Evolutionary conservation across 2,329 filamentous ascomycete species (phyloP).

Genomic region (Trichoderma sp.): DNA sequence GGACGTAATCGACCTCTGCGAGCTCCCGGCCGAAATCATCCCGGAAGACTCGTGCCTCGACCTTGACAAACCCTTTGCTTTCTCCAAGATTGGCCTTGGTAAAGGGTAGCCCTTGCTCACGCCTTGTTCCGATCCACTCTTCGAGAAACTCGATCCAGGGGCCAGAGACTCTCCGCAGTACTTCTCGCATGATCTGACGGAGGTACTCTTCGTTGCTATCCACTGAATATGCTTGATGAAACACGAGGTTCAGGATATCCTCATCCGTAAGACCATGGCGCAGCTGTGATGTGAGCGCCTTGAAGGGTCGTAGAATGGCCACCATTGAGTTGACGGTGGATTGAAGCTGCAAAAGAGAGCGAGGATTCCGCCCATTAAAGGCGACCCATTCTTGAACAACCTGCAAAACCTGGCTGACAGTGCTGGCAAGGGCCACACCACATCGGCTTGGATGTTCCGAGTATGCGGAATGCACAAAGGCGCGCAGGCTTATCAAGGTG

Average conservation of each 20-base stretch:
- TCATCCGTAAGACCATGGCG: slow-evolving; percentile 55
- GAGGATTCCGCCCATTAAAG: slow-evolving; percentile 41
- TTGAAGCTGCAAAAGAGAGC: slow-evolving; percentile 57
- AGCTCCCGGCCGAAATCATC: slow-evolving; percentile 62
- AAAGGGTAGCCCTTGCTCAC: slow-evolving; percentile 57
- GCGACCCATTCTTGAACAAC: slow-evolving; percentile 53
- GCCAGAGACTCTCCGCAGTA: slow-evolving; percentile 62
- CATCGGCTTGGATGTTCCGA: slow-evolving; percentile 46
- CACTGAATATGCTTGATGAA: slow-evolving; percentile 61
- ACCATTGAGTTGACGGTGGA: slow-evolving; percentile 49
- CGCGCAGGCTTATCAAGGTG: slow-evolving; percentile 46
- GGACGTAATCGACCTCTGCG: slow-evolving; percentile 60
- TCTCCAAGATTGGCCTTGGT: slow-evolving; percentile 47
- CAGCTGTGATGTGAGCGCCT: slow-evolving; percentile 51
- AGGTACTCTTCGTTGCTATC: slow-evolving; percentile 65
- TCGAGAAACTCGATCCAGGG: slow-evolving; percentile 70
- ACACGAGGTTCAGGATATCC: slow-evolving; percentile 61
- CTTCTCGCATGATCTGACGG: slow-evolving; percentile 64
- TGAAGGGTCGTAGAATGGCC: slow-evolving; percentile 54
- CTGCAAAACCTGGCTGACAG: slow-evolving; percentile 49
- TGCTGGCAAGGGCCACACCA: slow-evolving; percentile 54
- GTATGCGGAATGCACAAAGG: slow-evolving; percentile 51
- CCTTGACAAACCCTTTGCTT: slow-evolving; percentile 61
- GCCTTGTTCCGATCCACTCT: slow-evolving; percentile 72
- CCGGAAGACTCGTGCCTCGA: slow-evolving; percentile 54